Base-by-base conservation (phyloP, 805 yeast species). In the Saccharomycopsis synnaedendra region DNA sequence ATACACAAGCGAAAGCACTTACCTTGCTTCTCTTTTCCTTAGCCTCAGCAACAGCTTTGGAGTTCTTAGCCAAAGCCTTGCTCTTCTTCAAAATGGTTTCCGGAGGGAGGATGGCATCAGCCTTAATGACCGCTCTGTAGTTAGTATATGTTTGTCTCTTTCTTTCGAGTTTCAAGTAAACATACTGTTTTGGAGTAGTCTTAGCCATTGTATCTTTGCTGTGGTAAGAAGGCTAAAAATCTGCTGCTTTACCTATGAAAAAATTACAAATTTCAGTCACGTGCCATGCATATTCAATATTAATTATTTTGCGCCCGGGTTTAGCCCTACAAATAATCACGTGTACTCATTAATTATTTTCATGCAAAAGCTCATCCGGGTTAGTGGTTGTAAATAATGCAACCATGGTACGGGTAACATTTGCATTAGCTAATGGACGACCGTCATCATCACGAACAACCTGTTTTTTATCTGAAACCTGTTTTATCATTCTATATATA, bases 21-120 rank as follows among this genome's bases (percentile, higher is more conserved):
- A 85, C 95, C 65, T 78, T 80, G 72, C 78, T 76, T 70, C 87
- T 77, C 58, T 80, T 83, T 66, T 71, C 75, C 74, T 78, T 82
- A 66, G 78, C 89, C 64, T 86, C 88, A 67, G 85, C 81, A 64
- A 82, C 76, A 70, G 80, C 77, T 66, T 80, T 85, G 60, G 81
- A 76, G 63, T 78, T 71, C 78, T 83, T 82, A 65, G 81, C 80
- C 68, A 78, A 76, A 70, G 83, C 79, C 76, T 82, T 78, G 63
- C 82, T 69, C 77, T 82, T 80, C 81, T 85, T 85, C 71, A 81
- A 72, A 69, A 80, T 82, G 67, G 93, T 72, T 80, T 85, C 95
- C 78, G 95, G 95, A 57, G 69, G 69, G 57, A 69, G 65, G 60
- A 51, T 48, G 43, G 52, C 40, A 28, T 51, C 54, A 45, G 49